Conservation (phyloP, 148 eudicot genomes). For the Polygonum aviculare region DNA sequence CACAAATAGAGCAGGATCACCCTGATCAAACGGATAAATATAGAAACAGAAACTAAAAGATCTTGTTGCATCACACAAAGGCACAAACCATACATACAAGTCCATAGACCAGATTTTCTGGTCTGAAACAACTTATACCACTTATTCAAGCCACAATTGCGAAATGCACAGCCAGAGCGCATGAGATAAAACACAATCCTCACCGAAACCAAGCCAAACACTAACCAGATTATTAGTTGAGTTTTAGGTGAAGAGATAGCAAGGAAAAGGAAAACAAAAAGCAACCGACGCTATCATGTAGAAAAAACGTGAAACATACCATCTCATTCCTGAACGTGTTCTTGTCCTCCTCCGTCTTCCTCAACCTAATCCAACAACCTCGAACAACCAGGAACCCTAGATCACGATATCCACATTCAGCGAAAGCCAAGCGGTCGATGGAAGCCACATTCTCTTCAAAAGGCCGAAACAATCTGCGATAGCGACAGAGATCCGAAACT, state of each 20-base stretch:
- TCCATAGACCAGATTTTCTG: not conserved
- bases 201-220: slow-evolving; percentile 5
- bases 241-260: slow-evolving; percentile 1
- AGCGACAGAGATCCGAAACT: slow-evolving; percentile 27
- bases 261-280: not conserved
- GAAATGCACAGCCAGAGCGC: slow-evolving; percentile 8
- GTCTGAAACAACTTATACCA: not conserved
- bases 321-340: slow-evolving; percentile 55
- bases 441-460: slow-evolving; percentile 55
- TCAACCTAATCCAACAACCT: not conserved
- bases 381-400: slow-evolving; percentile 25
- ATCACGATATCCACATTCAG: slow-evolving; percentile 36
- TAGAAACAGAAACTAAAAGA: not conserved
- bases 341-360: slow-evolving; percentile 43
- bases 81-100: not conserved
- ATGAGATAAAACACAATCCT: not conserved
- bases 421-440: slow-evolving; percentile 14
- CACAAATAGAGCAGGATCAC: slow-evolving; percentile 1
- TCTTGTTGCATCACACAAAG: not conserved
- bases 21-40: not conserved
- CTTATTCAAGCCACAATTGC: not conserved
- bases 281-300: not conserved
- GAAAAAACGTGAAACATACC: slow-evolving; percentile 25
- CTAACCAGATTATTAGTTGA: not conserved
- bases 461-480: slow-evolving; percentile 28